These are phyloP conservation scores for Fusarium coicis DNA, from an alignment of 2,329 filamentous ascomycete genomes.

Conservation along the genomic window DNA sequence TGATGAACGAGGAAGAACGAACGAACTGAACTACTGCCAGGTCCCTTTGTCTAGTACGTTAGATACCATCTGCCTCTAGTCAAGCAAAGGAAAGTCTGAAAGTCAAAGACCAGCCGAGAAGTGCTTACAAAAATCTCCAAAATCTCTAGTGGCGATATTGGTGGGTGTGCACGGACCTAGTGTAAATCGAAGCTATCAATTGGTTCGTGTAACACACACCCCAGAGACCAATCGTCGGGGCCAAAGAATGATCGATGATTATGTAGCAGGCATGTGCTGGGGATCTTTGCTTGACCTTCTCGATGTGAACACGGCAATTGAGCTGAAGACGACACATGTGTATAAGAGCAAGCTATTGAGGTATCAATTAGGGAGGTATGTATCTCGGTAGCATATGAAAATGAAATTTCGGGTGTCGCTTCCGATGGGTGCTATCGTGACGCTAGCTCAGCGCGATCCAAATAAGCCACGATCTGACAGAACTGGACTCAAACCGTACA, in stretches of 20 bases:
- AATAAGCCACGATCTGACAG: not conserved
- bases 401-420: not conserved
- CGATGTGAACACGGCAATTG: constrained; percentile 6
- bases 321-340: not conserved
- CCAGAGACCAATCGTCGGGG: not conserved
- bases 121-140: not conserved
- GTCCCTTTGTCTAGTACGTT: constrained; percentile 1
- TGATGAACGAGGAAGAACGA: not conserved
- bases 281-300: constrained; percentile 9
- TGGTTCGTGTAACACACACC: not conserved
- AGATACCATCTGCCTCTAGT: not conserved
- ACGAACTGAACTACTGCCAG: constrained; percentile 7
- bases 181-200: not conserved
- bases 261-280: not conserved
- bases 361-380: not conserved
- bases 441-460: not conserved
- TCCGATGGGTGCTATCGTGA: not conserved
- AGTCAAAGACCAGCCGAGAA: not conserved
- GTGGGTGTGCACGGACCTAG: constrained; percentile 21
- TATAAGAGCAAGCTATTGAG: not conserved
- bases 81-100: not conserved
- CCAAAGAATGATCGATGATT: not conserved
- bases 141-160: constrained; percentile 24
- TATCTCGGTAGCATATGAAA: constrained; percentile 4
- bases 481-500: not conserved